Conservation (phyloP, 176 grass and related monocot genomes). For the Ensete glaucum region DNA sequence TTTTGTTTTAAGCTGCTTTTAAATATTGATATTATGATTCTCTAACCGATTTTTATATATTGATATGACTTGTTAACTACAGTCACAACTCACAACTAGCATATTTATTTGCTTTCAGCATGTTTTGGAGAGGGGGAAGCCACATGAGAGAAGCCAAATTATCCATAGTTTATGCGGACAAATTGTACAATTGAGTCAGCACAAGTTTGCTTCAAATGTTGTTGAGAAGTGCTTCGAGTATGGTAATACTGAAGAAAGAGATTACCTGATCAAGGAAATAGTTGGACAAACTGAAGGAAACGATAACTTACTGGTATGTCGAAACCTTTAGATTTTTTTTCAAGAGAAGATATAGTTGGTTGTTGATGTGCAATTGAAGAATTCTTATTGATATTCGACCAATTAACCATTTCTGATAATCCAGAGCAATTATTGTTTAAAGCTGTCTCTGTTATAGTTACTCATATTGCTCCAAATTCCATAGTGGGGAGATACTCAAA, state of each 20-base stretch:
- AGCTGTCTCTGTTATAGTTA: too few relatives aligned
- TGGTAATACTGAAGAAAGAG: constrained; percentile 50
- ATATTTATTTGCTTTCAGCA: constrained; percentile 45
- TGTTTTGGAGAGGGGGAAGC: constrained; percentile 76
- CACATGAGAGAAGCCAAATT: constrained; percentile 63
- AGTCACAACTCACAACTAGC: neutral
- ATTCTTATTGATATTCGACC: too few relatives aligned
- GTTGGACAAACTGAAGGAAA: constrained; percentile 85
- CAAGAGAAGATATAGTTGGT: neutral
- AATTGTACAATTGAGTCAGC: constrained; percentile 88
- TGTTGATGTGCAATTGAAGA: neutral
- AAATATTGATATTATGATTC: too few relatives aligned
- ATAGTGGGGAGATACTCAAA: too few relatives aligned
- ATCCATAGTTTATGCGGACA: constrained; percentile 71
- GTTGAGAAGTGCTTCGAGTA: constrained; percentile 90
- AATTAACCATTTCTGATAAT: too few relatives aligned
- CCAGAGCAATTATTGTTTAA: too few relatives aligned
- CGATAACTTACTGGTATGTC: constrained; percentile 69
- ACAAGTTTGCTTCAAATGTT: constrained; percentile 93
- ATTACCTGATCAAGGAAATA: constrained; percentile 66
- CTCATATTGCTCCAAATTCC: too few relatives aligned
- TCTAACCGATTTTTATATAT: neutral
- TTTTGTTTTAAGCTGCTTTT: neutral
- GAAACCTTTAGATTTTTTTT: neutral
- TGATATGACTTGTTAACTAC: neutral